Conservation (phyloP, 768 basidiomycete genomes). For the Calvatia gigantea region DNA sequence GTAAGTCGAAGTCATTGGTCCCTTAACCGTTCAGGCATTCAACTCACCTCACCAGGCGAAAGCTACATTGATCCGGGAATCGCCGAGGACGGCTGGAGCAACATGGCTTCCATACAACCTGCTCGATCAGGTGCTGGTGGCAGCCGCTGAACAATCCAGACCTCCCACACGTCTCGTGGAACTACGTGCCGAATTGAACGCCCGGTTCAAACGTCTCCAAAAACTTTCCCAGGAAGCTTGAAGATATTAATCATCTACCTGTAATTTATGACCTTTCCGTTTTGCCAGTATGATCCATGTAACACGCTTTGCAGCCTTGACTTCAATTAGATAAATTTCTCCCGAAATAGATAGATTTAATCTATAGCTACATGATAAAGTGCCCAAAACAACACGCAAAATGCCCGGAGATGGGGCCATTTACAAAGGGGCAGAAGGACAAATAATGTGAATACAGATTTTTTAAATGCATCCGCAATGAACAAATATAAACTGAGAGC, state of each 20-base stretch:
- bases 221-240: slow-evolving; percentile 45
- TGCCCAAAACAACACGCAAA: slow-evolving; percentile 15
- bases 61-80: slow-evolving; percentile 44
- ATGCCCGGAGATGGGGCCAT: too few relatives aligned
- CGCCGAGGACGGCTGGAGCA: slow-evolving; percentile 48
- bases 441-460: slow-evolving; percentile 12
- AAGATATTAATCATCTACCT: slow-evolving; percentile 11
- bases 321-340: slow-evolving; percentile 35
- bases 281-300: too few relatives aligned
- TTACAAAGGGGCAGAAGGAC: slow-evolving; percentile 4
- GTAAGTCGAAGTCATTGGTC: slow-evolving; percentile 33
- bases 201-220: slow-evolving; percentile 66
- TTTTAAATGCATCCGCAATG: slow-evolving; percentile 7
- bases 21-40: slow-evolving; percentile 11
- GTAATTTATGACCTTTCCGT: neutral
- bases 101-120: slow-evolving; percentile 85
- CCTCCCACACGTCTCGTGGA: slow-evolving; percentile 46
- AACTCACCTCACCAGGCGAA: slow-evolving; percentile 43
- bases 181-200: slow-evolving; percentile 57
- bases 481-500: slow-evolving; percentile 17
- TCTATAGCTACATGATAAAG: slow-evolving; percentile 30
- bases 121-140: slow-evolving; percentile 76
- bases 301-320: too few relatives aligned
- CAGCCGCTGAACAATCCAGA: slow-evolving; percentile 51
- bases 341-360: slow-evolving; percentile 27